These are phyloP conservation scores for Candida orba DNA, from an alignment of 805 yeast genomes.

Conservation along the genomic window DNA sequence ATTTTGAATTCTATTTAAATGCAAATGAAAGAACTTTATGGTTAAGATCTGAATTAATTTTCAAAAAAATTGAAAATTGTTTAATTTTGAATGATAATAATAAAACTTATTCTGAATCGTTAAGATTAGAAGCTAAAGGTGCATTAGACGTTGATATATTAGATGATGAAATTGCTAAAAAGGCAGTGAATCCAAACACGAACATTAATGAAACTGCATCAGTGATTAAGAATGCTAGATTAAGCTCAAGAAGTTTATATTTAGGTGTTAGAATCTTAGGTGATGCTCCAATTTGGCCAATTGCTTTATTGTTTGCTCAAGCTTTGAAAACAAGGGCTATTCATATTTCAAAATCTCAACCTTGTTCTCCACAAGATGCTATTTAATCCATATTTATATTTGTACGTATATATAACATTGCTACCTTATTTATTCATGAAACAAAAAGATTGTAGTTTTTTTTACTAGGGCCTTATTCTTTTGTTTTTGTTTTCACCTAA, in stretches of 20 bases:
- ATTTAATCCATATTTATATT: too few relatives aligned
- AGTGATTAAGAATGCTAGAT: slow-evolving; percentile 41
- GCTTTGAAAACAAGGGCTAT: slow-evolving; percentile 64
- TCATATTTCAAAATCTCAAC: slow-evolving; percentile 24
- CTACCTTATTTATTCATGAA: too few relatives aligned
- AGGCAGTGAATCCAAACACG: slow-evolving; percentile 38
- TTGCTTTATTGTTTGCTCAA: slow-evolving; percentile 72
- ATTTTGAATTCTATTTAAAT: slow-evolving; percentile 22
- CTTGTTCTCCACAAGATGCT: slow-evolving; percentile 9
- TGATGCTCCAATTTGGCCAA: slow-evolving; percentile 85
- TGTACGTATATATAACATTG: too few relatives aligned
- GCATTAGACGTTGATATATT: slow-evolving; percentile 45
- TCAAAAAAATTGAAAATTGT: slow-evolving; percentile 54
- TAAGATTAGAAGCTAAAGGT: slow-evolving; percentile 53
- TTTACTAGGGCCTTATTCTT: too few relatives aligned
- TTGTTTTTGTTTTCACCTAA: too few relatives aligned
- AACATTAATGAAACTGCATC: slow-evolving; percentile 37
- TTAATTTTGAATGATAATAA: slow-evolving; percentile 46
- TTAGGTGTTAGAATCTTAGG: slow-evolving; percentile 72
- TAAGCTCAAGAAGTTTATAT: slow-evolving; percentile 51
- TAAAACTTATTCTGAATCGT: slow-evolving; percentile 50
- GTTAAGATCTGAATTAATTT: slow-evolving; percentile 54
- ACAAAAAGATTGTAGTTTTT: too few relatives aligned
- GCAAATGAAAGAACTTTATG: slow-evolving; percentile 54
- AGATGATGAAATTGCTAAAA: slow-evolving; percentile 43